Conservation (phyloP, 345 rosid genomes). For the Pugionium dolabratum region DNA sequence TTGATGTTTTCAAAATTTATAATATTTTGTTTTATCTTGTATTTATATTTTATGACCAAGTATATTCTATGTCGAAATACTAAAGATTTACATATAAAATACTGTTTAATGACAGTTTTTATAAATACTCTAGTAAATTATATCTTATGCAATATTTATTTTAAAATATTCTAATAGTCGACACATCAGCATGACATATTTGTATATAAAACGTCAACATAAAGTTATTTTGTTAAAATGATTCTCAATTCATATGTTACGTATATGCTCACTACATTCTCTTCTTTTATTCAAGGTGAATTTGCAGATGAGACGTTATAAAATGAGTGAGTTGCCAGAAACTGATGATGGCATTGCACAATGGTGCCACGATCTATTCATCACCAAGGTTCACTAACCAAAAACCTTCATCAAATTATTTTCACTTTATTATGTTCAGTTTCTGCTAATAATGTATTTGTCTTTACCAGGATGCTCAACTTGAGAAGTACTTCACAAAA, state of each 20-base stretch:
- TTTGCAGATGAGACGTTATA: constrained; percentile 59
- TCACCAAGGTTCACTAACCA: constrained; percentile 55
- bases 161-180: too few species aligned
- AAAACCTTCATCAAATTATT: background rate
- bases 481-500: constrained; percentile 52
- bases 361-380: constrained; percentile 77
- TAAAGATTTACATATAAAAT: too few species aligned
- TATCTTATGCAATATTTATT: too few species aligned
- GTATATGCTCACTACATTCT: background rate
- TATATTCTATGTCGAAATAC: too few species aligned
- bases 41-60: too few species aligned
- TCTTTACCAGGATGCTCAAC: constrained; percentile 53
- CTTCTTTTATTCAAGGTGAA: constrained; percentile 46
- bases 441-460: background rate
- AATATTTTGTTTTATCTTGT: background rate
- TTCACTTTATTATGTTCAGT: background rate
- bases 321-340: constrained; percentile 65
- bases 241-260: too few species aligned
- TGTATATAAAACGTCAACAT: too few species aligned
- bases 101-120: too few species aligned
- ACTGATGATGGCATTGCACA: constrained; percentile 65
- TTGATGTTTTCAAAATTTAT: too few species aligned
- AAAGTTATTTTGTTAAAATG: too few species aligned
- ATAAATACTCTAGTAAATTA: too few species aligned
- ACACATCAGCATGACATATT: too few species aligned